Evolutionary conservation across 176 grass and related monocot genomes (phyloP), one percentile per base, ranked within the genome.

Genomic region (Carex myosuroides): DNA sequence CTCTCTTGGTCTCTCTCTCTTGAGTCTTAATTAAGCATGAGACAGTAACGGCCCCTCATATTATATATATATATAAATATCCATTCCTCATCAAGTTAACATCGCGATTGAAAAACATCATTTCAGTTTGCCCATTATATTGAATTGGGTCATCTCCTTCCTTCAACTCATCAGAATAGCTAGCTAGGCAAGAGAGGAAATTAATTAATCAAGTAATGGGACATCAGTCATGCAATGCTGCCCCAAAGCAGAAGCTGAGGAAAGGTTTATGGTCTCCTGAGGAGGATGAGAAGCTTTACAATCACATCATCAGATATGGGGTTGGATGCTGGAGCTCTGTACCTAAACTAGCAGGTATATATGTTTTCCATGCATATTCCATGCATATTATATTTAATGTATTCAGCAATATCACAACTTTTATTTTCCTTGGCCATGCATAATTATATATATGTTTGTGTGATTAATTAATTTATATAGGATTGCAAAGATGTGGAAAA

Each of bases 221-320:
- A 70, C 33, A 79, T 79, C 81, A 84, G 13, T 71, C 29, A 2
- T 66, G 82, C 79, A 79, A 73, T 87, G 29, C 84, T n/a, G 12
- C 80, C 16, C 81, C 65, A 78, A 97, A 91, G 84, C 86, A 86
- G 77, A 97, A 97, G 85, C 91, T 97, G 6, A 83, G 91, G 84
- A 93, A 92, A 81, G 94, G 94, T 6, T 83, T 97, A 18, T 97
- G 94, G 94, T 97, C 94, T 85, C 91, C 94, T 70, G 94, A 97
- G 84, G 94, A 97, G 85, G 94, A 97, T 88, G 94, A 96, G 89
- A 97, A 97, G 87, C 94, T 97, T 64, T 93, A 93, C 89, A 91
- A 87, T 83, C 94, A 97, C 89, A 97, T 97, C 85, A 93, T 93
- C 79, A 88, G 87, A 50, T 93, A 88, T 70, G 94, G 94, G 9